phyloP scores from a whole-genome alignment of 2,329 filamentous ascomycete genomes.

The Orbilia blumenaviensis region DNA sequence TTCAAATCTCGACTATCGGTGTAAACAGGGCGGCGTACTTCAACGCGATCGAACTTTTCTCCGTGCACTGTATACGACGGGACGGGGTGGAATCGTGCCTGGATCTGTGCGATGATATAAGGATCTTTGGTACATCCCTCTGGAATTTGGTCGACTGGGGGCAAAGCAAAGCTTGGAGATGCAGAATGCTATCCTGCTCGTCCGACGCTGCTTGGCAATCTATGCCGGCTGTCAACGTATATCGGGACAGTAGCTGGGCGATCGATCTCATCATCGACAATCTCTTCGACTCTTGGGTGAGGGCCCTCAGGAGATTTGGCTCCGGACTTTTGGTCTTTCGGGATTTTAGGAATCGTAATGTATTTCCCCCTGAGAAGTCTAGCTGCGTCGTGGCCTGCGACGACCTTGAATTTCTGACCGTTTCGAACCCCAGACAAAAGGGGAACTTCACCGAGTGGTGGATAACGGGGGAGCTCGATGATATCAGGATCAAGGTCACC shows the following conservation, averaged over 20 bases:
- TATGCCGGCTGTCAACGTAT: not conserved
- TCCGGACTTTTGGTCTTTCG: not conserved
- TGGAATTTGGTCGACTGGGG: not conserved
- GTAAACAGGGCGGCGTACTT: not conserved
- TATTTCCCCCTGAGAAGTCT: not conserved
- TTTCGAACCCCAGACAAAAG: not conserved
- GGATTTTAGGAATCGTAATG: not conserved
- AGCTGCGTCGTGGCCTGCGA: not conserved
- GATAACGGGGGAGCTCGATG: not conserved
- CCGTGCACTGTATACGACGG: constrained; percentile 2
- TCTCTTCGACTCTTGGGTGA: too few species aligned
- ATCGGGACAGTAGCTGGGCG: not conserved
- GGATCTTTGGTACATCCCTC: not conserved
- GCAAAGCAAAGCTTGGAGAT: not conserved
- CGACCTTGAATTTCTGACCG: not conserved
- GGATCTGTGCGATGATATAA: not conserved
- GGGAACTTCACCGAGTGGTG: not conserved
- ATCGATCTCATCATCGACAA: too few species aligned
- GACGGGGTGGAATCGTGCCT: constrained; percentile 1
- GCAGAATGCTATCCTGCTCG: not conserved
- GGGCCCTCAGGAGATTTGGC: too few species aligned
- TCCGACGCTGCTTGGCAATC: not conserved
- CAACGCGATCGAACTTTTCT: not conserved
- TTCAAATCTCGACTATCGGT: not conserved
- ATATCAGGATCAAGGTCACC: not conserved